Base-by-base conservation (phyloP, 805 yeast genomes). In the Grigorovia humatica region DNA sequence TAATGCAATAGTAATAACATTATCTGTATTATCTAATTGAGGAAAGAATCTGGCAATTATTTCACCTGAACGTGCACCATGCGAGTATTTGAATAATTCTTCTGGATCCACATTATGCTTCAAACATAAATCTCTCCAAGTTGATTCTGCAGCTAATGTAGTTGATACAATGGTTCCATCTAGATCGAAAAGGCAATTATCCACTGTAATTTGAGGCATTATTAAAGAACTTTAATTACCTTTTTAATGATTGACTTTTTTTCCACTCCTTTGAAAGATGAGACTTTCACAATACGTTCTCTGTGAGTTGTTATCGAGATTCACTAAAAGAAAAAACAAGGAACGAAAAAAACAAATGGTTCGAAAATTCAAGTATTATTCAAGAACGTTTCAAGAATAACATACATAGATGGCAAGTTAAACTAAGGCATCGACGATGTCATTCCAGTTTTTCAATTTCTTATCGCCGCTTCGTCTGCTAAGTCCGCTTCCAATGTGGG, bases 151-250 rank as follows among this genome's bases (percentile, higher is more conserved):
- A 49, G 90, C 86, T 45, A 76, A 78, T 45, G 89, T 83, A 27
- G 93, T 82, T 64, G 81, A 78, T 55, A 86, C 86, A 55, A 86
- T 70, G n/a, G 95, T 87, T 43, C 95, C 95, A 62, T 86, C 95
- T 50, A 88, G 76, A 69, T 86, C 95, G 63, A 86, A 86, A 49
- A 84, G 77, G 53, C 60, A 57, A 17, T 56, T 40, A 50, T 57
- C 59, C 18, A 54, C 58, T 2, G 47, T 51, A 23, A 55, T 23
- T 15, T 40, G 32, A 9, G 50, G 46, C 50, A 48, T 48, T 9
- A 7, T 38, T 7, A 15, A 12, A 38, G 17, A 12, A 38, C 19
- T n/a, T 18, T 4, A 42, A 4, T 18, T 42, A 15, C 11, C 13
- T 20, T 9, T 11, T 42, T 42, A 4, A 11, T 42, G 15, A 42